Evolutionary conservation across 2,329 filamentous ascomycete species (phyloP).

Genomic region (Metarhizium robertsii): DNA sequence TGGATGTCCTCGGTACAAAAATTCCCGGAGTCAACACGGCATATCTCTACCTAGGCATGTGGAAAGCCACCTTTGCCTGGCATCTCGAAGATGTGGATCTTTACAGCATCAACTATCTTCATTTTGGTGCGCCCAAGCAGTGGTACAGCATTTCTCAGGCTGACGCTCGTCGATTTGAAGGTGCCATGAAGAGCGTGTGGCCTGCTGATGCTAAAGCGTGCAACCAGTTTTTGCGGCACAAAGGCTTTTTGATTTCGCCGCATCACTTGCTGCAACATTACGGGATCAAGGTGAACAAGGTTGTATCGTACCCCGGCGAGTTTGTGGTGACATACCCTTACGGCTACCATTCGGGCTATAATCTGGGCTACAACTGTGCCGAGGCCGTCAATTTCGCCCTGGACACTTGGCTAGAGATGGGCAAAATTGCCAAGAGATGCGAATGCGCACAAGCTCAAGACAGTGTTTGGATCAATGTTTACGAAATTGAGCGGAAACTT

Average conservation of each 20-base stretch:
- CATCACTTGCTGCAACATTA: slow-evolving; percentile 78
- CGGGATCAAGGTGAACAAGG: slow-evolving; percentile 91
- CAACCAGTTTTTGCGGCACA: slow-evolving; percentile 92
- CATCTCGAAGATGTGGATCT: slow-evolving; percentile 97
- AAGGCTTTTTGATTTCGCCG: slow-evolving; percentile 93
- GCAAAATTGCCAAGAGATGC: slow-evolving; percentile 91
- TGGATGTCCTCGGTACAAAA: slow-evolving; percentile 90
- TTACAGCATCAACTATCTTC: slow-evolving; percentile 99
- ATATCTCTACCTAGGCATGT: slow-evolving; percentile 97
- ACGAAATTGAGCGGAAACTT: slow-evolving; percentile 89
- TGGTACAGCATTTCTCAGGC: slow-evolving; percentile 99
- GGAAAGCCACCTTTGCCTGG: slow-evolving; percentile 99
- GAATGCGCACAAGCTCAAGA: slow-evolving; percentile 91
- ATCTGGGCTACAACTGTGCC: slow-evolving; percentile 95
- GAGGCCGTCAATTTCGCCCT: slow-evolving; percentile 98
- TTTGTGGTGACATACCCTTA: slow-evolving; percentile 99
- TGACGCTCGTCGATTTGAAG: slow-evolving; percentile 85
- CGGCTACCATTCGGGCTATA: slow-evolving; percentile 96
- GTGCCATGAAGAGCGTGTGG: slow-evolving; percentile 93
- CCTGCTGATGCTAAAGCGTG: slow-evolving; percentile 91
- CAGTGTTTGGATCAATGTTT: slow-evolving; percentile 96
- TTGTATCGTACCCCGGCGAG: slow-evolving; percentile 91
- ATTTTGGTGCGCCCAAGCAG: slow-evolving; percentile 96
- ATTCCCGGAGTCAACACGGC: slow-evolving; percentile 97
- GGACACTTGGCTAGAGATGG: slow-evolving; percentile 90